These are phyloP conservation scores for Coniochaeta prunicola DNA, from an alignment of 2,329 filamentous ascomycete species.

Conservation along the genomic window DNA sequence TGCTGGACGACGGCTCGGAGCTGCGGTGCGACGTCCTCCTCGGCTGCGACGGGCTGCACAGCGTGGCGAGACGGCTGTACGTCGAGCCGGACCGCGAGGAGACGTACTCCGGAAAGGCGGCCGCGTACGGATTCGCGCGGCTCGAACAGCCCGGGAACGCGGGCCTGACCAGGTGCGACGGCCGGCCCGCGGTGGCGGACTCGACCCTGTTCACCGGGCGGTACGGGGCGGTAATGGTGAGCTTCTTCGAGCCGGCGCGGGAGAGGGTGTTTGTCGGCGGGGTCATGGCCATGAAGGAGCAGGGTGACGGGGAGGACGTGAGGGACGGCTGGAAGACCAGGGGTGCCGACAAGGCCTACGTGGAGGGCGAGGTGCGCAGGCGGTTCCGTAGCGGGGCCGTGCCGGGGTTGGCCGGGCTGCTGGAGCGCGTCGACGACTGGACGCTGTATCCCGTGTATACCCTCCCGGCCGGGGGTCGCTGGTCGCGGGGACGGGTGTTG, in stretches of 20 bases:
- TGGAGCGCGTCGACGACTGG: conserved; percentile 17
- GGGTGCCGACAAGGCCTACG: conserved; percentile 12
- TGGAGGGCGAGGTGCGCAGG: conserved; percentile 10
- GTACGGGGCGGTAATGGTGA: conserved; percentile 13
- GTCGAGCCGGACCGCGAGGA: conserved; percentile 8
- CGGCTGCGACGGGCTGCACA: conserved; percentile 18
- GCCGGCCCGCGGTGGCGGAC: conserved; percentile 13
- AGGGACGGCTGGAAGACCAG: conserved; percentile 16
- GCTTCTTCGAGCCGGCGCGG: conserved; percentile 12
- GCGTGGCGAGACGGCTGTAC: conserved; percentile 7
- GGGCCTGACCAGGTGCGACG: conserved; percentile 6
- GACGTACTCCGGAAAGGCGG: conserved; percentile 8
- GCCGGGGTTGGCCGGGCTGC: conserved; percentile 10
- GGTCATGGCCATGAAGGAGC: conserved; percentile 14
- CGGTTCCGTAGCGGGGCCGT: conserved; percentile 11
- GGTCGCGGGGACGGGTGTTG: conserved; percentile 6
- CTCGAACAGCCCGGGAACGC: conserved; percentile 3
- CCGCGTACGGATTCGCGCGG: conserved; percentile 14
- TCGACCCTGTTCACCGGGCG: conserved; percentile 13
- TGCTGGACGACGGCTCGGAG: conserved; percentile 3
- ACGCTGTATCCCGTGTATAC: conserved; percentile 11
- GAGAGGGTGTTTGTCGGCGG: conserved; percentile 11
- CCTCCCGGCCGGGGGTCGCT: conserved; percentile 7
- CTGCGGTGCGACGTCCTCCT: conserved; percentile 16
- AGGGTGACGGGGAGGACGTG: conserved; percentile 1